Evolutionary conservation across 768 basidiomycete genomes (phyloP), one percentile per base, ranked within the genome.

Genomic region (Rhizopogon vesiculosus): DNA sequence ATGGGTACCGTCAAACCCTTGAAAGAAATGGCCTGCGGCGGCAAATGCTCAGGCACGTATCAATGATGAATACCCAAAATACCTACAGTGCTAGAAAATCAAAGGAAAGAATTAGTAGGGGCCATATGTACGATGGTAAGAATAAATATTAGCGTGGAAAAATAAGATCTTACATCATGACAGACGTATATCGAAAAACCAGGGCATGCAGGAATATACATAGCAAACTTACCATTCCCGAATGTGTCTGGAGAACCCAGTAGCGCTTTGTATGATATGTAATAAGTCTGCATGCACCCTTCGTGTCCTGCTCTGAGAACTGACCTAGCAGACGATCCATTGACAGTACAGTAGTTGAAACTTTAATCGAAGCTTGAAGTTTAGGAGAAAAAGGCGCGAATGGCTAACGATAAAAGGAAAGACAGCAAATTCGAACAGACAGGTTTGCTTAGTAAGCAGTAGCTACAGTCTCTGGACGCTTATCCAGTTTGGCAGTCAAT

Each of bases 151-250:
- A 16, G 18, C 12, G 12, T 46, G 12, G 43, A 22, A 8, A 31
- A 16, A 7, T 29, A 6, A 45, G 38, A 7, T 3, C 49, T 25
- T 52, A 7, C 43, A 9, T n/a, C 43, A 9, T n/a, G 61, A 66
- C 55, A 41, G 75, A 81, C 73, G 42, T 58, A 73, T 62, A 78
- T 55, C 65, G 59, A 19, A 75, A 56, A 18, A 91, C 79, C 16
- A 85, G 63, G 10, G 89, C 85, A 25, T 89, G 74, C 56, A 90
- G 64, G 64, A 75, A 87, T 52, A 74, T 71, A 57, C 68, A 22
- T 22, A 22, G 22, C 71, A 59, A 86, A 88, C 25, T 83, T 65
- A 59, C 80, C 76, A 39, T 75, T 76, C 16, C 81, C 78, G 65
- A 82, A 82, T 18, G 78, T 76, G 71, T 85, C 87, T 2, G 81